These are phyloP conservation scores for Lactarius akahatsu DNA, from an alignment of 768 basidiomycete species.

Conservation along the genomic window DNA sequence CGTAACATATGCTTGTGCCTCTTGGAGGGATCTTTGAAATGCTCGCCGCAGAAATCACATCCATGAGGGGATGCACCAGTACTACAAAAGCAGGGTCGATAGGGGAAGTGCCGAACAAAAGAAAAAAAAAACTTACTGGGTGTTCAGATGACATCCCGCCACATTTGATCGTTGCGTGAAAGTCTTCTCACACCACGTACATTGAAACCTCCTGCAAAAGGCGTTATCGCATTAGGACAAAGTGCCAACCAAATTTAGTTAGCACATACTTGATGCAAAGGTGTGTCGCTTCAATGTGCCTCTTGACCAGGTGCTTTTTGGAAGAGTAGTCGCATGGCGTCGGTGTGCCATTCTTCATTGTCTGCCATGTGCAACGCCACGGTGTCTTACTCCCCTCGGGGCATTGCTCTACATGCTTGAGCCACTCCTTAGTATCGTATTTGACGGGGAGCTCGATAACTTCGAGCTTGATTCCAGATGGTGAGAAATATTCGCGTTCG, in stretches of 20 bases:
- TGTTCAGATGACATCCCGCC: slow-evolving; percentile 54
- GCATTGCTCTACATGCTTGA: slow-evolving; percentile 26
- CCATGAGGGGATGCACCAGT: slow-evolving; percentile 57
- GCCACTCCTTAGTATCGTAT: slow-evolving; percentile 28
- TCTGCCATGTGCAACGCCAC: slow-evolving; percentile 45
- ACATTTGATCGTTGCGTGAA: slow-evolving; percentile 61
- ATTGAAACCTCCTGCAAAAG: slow-evolving; percentile 48
- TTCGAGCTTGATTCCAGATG: slow-evolving; percentile 28
- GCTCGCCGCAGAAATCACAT: slow-evolving; percentile 52
- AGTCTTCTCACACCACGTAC: slow-evolving; percentile 50
- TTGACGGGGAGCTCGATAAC: slow-evolving; percentile 29
- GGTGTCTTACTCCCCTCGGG: slow-evolving; percentile 28
- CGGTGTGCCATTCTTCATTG: slow-evolving; percentile 36
- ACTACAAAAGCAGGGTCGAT: slow-evolving; percentile 36
- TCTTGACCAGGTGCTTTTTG: slow-evolving; percentile 66
- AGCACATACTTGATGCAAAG: slow-evolving; percentile 55
- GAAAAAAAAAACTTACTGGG: slow-evolving; percentile 41
- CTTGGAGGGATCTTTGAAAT: slow-evolving; percentile 65
- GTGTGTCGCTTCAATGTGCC: slow-evolving; percentile 65
- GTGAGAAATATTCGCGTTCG: slow-evolving; percentile 25
- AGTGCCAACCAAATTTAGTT: slow-evolving; percentile 24
- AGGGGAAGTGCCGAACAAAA: slow-evolving; percentile 21
- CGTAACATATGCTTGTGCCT: slow-evolving; percentile 59
- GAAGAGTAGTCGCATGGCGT: slow-evolving; percentile 44
- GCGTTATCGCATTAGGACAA: slow-evolving; percentile 24